phyloP scores from a whole-genome alignment of 2,329 filamentous ascomycete species.

The Chaetomium sp. region DNA sequence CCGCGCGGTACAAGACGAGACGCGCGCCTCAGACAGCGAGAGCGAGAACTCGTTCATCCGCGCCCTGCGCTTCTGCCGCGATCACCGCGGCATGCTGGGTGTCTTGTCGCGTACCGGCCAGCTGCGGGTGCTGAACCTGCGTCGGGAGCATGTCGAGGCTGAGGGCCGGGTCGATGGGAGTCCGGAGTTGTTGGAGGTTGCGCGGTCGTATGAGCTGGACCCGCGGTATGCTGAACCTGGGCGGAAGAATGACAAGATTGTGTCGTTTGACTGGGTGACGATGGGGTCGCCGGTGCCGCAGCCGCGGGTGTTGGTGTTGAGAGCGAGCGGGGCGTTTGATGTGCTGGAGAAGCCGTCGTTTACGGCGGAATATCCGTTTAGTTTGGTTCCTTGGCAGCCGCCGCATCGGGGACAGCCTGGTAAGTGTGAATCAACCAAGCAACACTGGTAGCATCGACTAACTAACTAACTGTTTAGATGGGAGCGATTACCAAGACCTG shows the following conservation, averaged over 20 bases:
- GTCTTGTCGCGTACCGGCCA: conserved; percentile 58
- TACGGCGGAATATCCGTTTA: conserved; percentile 52
- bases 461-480: conserved; percentile 31
- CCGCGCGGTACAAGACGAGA: conserved; percentile 49
- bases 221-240: conserved; percentile 47
- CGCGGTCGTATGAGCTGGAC: conserved; percentile 56
- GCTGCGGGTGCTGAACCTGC: conserved; percentile 54
- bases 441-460: background rate
- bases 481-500: conserved; percentile 45
- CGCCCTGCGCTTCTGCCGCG: conserved; percentile 56
- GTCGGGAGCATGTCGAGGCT: conserved; percentile 44
- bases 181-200: conserved; percentile 54
- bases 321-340: conserved; percentile 55
- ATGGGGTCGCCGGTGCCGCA: conserved; percentile 48
- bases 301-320: conserved; percentile 52
- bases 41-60: conserved; percentile 56
- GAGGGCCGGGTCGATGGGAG: conserved; percentile 38
- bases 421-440: conserved; percentile 22
- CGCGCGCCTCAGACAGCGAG: conserved; percentile 48
- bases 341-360: conserved; percentile 56
- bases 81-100: conserved; percentile 54
- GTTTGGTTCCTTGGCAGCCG: conserved; percentile 54
- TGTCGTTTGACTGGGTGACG: conserved; percentile 63
- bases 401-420: conserved; percentile 53
- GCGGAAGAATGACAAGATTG: conserved; percentile 53